Percentiles rank a stretch among this genome's conserved stretches.
phyloP scores from a whole-genome alignment of 768 basidiomycete genomes.

The Lentinula sp. region DNA sequence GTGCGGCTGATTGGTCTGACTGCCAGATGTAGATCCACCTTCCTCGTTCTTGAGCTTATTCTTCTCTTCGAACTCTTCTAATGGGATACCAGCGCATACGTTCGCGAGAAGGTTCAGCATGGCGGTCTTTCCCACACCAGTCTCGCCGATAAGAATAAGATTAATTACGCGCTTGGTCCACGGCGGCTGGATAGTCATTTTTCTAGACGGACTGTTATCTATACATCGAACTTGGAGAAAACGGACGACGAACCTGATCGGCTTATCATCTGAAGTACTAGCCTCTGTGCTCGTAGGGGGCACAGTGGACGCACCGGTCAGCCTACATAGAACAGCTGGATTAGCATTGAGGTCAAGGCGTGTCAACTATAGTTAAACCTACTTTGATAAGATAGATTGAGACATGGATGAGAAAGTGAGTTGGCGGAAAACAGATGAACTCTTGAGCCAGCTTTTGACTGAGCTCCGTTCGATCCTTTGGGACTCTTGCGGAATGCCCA shows the following conservation, averaged over 20 bases:
- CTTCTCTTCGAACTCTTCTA: neutral
- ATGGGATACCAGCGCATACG: slow-evolving; percentile 6
- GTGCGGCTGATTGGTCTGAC: neutral
- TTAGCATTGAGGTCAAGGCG: neutral
- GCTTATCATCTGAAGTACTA: neutral
- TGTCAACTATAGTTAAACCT: neutral
- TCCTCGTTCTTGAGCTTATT: neutral
- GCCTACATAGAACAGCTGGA: neutral
- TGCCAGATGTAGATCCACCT: neutral
- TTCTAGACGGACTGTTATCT: neutral
- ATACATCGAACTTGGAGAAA: neutral
- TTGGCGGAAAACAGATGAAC: too few species aligned
- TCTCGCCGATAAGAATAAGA: slow-evolving; percentile 10
- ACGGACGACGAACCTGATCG: neutral
- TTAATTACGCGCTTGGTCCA: neutral
- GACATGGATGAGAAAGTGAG: neutral
- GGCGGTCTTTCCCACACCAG: slow-evolving; percentile 13
- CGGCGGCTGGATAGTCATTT: slow-evolving; percentile 4
- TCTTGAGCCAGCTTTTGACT: neutral
- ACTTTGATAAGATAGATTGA: neutral
- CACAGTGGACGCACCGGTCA: neutral
- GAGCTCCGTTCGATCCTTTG: neutral
- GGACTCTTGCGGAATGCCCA: neutral
- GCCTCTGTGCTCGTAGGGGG: neutral
- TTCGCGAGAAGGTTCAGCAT: slow-evolving; percentile 13